phyloP scores from a whole-genome alignment of 2,329 filamentous ascomycete genomes.

The Xylaria arbuscula region DNA sequence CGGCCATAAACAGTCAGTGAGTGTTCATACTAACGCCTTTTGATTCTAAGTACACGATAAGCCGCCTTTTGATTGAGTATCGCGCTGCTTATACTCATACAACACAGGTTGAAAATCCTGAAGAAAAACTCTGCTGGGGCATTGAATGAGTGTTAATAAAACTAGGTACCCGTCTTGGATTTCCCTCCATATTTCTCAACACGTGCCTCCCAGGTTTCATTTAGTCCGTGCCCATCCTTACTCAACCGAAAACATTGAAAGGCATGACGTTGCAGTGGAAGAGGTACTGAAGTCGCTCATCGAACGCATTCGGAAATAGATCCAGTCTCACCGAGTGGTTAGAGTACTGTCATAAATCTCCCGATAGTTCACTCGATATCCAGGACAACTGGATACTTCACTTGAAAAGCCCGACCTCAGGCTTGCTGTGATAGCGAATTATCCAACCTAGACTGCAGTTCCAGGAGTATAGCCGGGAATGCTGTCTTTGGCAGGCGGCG shows the following conservation, averaged over 20 bases:
- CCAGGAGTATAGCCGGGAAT: constrained; percentile 38
- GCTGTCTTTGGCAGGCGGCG: constrained; percentile 45
- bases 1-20: constrained; percentile 2
- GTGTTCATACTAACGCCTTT: constrained; percentile 7
- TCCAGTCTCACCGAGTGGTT: neutral
- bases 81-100: constrained; percentile 37
- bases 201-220: neutral
- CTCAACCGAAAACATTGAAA: constrained; percentile 8
- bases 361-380: neutral
- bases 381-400: neutral
- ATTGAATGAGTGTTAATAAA: constrained; percentile 41
- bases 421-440: neutral
- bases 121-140: constrained; percentile 35
- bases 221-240: constrained; percentile 12
- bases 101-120: constrained; percentile 42
- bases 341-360: neutral
- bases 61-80: constrained; percentile 24
- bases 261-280: constrained; percentile 7
- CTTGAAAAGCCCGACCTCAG: constrained; percentile 3
- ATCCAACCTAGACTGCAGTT: constrained; percentile 38
- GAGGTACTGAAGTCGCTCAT: constrained; percentile 19
- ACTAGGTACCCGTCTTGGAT: constrained; percentile 27
- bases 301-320: constrained; percentile 16
- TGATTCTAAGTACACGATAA: constrained; percentile 30
- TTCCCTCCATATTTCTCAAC: constrained; percentile 23